phyloP scores from a whole-genome alignment of 1,139 yeast species.

The Blastobotrys arbuscula region DNA sequence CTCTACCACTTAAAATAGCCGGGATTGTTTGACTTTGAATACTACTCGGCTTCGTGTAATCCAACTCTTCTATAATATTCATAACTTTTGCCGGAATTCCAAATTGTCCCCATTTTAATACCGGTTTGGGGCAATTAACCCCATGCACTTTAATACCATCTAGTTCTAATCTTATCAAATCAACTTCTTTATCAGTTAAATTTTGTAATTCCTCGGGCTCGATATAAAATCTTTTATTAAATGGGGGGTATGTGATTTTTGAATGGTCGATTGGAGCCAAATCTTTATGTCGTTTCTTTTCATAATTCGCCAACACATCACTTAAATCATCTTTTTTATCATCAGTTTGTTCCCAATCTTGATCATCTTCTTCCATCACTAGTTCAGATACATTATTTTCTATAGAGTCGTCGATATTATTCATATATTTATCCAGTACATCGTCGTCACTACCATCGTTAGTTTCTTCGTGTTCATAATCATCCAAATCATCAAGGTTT shows the following conservation, averaged over 20 bases:
- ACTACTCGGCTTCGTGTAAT: constrained; percentile 67
- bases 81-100: constrained; percentile 63
- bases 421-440: constrained; percentile 39
- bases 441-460: constrained; percentile 21
- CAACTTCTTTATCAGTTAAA: constrained; percentile 49
- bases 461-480: neutral
- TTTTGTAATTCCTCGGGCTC: constrained; percentile 53
- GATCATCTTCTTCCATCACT: constrained; percentile 26
- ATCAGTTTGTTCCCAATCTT: constrained; percentile 23
- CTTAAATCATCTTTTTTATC: constrained; percentile 33
- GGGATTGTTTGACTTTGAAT: constrained; percentile 93
- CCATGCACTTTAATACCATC: constrained; percentile 68
- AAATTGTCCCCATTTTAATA: constrained; percentile 71
- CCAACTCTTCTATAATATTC: constrained; percentile 47
- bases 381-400: constrained; percentile 18
- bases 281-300: constrained; percentile 40
- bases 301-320: constrained; percentile 30
- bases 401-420: constrained; percentile 20
- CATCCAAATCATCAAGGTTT: neutral
- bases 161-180: constrained; percentile 46
- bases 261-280: constrained; percentile 44
- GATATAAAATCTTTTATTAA: constrained; percentile 58
- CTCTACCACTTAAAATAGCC: constrained; percentile 82
- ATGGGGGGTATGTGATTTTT: constrained; percentile 44
- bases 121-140: constrained; percentile 55